Base-by-base conservation (phyloP, 202 grass and related monocot genomes). In the Dendrocalamus latiflorus region DNA sequence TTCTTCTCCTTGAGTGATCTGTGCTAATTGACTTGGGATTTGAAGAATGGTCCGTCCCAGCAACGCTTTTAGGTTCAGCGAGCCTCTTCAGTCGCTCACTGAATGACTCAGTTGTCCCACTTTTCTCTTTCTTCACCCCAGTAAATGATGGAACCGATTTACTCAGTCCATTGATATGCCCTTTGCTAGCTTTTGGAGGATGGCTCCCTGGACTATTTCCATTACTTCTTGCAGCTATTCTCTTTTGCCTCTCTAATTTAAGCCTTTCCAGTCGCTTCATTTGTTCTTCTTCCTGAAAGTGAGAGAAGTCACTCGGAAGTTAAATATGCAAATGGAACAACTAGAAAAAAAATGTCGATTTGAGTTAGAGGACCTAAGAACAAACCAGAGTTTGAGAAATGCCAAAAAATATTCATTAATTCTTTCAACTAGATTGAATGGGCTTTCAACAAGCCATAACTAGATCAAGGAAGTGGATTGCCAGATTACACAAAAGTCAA, bases 241-340 rank as follows among this genome's bases (percentile, higher is more conserved):
- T 95, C 89, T 95, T 98, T 87, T 98, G 85, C 71, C 96, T 86
- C 83, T 98, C 93, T 83, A 85, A 63, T 92, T 95, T 98, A 59
- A 98, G 88, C 75, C 85, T 92, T 70, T 98, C 96, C 48, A 98
- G 75, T 24, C 96, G 90, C 70, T 89, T 98, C 45, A 85, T 83
- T 72, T 98, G 88, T 62, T 95, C 96, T 8, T 93, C 91, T 87
- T 98, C 96, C 96, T 98, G 87, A 39, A 87, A 87, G 13, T 72
- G 13, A 54, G 28, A 81, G 28, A n/a, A n/a, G 24, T 66, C 20
- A 55, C 15, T 42, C 15, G 49, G 45, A 85, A 67, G 56, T 65
- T 74, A 30, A 69, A 36, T 53, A 86, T 70, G 24, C 13, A 68
- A 12, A 86, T 79, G 26, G 12, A 77, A 70, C 20, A 78, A 11